Evolutionary conservation across 2,329 filamentous ascomycete species (phyloP).

Genomic region (Scedosporium boydii): DNA sequence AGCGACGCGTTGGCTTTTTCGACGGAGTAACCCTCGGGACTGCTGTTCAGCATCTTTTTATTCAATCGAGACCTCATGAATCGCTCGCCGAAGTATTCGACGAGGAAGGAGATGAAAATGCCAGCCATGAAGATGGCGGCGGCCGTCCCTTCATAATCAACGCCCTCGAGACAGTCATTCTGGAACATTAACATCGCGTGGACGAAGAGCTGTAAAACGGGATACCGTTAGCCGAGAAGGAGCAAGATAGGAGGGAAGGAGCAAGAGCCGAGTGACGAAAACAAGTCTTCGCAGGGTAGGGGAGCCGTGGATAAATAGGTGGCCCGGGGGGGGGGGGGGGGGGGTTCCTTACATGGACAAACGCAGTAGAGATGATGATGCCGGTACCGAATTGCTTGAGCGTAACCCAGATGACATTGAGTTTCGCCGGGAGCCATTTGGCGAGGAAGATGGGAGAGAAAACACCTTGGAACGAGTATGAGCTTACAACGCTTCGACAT

Average conservation of each 20-base stretch:
- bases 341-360: slow-evolving; percentile 46
- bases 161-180: slow-evolving; percentile 56
- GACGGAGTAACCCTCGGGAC: slow-evolving; percentile 16
- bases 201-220: slow-evolving; percentile 52
- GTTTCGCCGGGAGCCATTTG: slow-evolving; percentile 42
- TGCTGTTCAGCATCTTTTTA: slow-evolving; percentile 19
- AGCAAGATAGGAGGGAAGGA: not conserved
- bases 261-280: too few relatives aligned
- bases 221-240: not conserved
- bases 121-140: slow-evolving; percentile 67
- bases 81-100: slow-evolving; percentile 59
- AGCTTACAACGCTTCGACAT: slow-evolving; percentile 7
- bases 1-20: slow-evolving; percentile 16
- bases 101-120: slow-evolving; percentile 60
- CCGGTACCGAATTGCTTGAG: slow-evolving; percentile 69
- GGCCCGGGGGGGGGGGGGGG: too few relatives aligned
- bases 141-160: slow-evolving; percentile 60
- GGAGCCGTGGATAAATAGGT: too few relatives aligned
- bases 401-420: slow-evolving; percentile 44
- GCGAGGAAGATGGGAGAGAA: slow-evolving; percentile 57
- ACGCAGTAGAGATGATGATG: slow-evolving; percentile 62
- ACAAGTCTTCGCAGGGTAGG: too few relatives aligned
- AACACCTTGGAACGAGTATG: slow-evolving; percentile 31
- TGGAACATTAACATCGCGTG: slow-evolving; percentile 65
- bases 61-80: slow-evolving; percentile 30